Percentiles rank a stretch among this genome's conserved stretches.
Conservation (phyloP, 1,284 basidiomycete genomes). For the Trichosporon faecale region DNA sequence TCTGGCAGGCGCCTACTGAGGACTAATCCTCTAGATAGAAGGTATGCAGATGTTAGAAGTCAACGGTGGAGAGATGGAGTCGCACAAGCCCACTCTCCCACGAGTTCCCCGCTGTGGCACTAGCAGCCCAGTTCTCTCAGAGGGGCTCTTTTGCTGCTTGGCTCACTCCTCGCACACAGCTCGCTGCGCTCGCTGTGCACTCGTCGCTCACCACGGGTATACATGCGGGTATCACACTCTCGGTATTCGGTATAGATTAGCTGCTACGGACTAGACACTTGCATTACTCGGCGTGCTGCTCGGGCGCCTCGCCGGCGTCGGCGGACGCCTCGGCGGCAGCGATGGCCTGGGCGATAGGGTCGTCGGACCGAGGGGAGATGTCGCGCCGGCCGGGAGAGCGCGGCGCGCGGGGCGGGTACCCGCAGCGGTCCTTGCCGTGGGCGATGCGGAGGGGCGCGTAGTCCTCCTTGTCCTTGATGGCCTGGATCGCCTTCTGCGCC, state of each 20-base stretch:
- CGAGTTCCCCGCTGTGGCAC: no score
- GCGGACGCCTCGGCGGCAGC: conserved; percentile 26
- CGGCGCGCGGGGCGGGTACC: conserved; percentile 50
- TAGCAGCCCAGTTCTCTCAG: no score
- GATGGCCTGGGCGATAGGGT: conserved; percentile 27
- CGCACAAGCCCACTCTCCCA: neutral
- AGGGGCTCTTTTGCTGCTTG: no score
- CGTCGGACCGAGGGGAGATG: conserved; percentile 19
- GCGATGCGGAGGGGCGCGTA: conserved; percentile 78
- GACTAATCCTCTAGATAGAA: neutral
- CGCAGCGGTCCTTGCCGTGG: conserved; percentile 92
- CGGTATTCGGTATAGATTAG: conserved; percentile 9
- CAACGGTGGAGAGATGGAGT: no score
- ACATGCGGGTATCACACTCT: conserved; percentile 12
- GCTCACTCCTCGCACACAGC: neutral
- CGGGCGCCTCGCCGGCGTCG: neutral
- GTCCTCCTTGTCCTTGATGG: conserved; percentile 74
- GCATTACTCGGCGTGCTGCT: neutral
- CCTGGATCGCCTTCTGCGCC: conserved; percentile 92
- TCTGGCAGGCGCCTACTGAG: neutral
- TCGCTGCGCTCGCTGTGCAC: neutral
- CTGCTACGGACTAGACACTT: conserved; percentile 8
- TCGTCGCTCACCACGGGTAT: neutral
- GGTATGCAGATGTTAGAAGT: neutral
- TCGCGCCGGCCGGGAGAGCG: conserved; percentile 22